phyloP scores from a whole-genome alignment of 768 basidiomycete species.

The Lentinula sp. region DNA sequence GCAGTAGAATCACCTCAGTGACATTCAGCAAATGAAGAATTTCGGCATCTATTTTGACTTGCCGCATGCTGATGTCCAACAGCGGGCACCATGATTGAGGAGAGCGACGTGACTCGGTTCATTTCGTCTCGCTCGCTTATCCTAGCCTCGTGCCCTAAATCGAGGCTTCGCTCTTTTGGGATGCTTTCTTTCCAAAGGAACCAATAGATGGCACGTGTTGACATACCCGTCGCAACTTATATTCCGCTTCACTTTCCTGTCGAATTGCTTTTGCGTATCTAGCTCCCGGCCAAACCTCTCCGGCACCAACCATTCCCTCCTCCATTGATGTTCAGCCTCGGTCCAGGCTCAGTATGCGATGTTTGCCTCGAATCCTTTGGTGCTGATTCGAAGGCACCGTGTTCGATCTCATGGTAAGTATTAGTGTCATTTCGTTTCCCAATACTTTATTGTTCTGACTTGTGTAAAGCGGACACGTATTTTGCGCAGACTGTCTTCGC shows the following conservation, averaged over 20 bases:
- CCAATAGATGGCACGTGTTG: constrained; percentile 8
- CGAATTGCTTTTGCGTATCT: constrained; percentile 17
- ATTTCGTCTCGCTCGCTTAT: constrained; percentile 7
- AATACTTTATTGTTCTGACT: not conserved
- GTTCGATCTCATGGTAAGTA: constrained; percentile 44
- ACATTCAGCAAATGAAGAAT: not conserved
- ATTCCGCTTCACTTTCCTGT: constrained; percentile 16
- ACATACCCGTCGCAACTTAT: constrained; percentile 13
- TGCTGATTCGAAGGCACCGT: constrained; percentile 46
- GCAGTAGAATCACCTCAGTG: not conserved
- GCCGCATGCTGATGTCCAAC: not conserved
- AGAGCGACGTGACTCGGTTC: constrained; percentile 6
- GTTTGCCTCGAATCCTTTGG: constrained; percentile 67
- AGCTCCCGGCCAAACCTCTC: constrained; percentile 15
- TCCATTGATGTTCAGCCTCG: constrained; percentile 60
- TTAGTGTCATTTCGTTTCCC: not conserved
- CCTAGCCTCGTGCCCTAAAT: constrained; percentile 4
- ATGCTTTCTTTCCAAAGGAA: not conserved
- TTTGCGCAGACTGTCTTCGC: constrained; percentile 48
- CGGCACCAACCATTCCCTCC: constrained; percentile 20
- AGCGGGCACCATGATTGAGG: not conserved
- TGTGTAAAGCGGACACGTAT: constrained; percentile 52
- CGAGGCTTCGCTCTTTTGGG: constrained; percentile 1
- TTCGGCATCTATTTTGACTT: not conserved
- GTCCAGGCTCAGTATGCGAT: constrained; percentile 64